These are phyloP conservation scores for Saccharomycopsis guyanensis DNA, from an alignment of 805 yeast species.

Conservation along the genomic window DNA sequence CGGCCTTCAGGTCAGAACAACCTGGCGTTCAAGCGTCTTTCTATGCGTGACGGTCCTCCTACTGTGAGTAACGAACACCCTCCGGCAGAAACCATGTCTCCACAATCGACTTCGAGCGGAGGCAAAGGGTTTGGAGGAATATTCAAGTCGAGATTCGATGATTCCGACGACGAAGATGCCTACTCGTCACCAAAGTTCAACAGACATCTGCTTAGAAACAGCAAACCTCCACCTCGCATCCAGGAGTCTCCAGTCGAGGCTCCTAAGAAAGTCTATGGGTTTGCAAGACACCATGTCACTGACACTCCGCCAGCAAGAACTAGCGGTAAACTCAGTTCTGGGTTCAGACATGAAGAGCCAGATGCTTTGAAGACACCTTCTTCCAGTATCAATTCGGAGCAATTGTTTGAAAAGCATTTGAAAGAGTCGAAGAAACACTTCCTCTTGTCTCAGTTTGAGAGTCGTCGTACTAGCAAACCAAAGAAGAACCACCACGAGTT, in stretches of 20 bases:
- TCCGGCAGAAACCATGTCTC: slow-evolving; percentile 1
- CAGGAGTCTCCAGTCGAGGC: slow-evolving; percentile 1
- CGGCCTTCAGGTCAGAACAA: slow-evolving; percentile 9
- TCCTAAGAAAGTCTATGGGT: background rate
- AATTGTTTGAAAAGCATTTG: slow-evolving; percentile 20
- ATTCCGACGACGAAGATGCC: slow-evolving; percentile 17
- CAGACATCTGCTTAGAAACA: background rate
- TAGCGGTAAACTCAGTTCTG: background rate
- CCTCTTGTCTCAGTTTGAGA: slow-evolving; percentile 10
- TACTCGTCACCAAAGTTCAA: background rate
- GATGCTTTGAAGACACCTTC: slow-evolving; percentile 18
- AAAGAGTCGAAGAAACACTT: slow-evolving; percentile 19
- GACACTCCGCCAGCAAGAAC: background rate
- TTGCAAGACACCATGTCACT: slow-evolving; percentile 1
- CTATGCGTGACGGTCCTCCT: slow-evolving; percentile 16
- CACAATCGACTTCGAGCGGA: slow-evolving; percentile 1
- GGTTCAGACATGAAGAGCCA: slow-evolving; percentile 6
- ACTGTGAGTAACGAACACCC: background rate
- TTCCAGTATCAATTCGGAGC: slow-evolving; percentile 19
- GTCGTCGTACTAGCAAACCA: background rate
- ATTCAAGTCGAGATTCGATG: slow-evolving; percentile 20
- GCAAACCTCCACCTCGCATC: background rate
- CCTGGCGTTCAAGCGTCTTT: slow-evolving; percentile 17
- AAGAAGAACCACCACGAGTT: background rate
- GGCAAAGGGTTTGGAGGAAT: slow-evolving; percentile 1